Evolutionary conservation across 164 flowering plant species (phyloP).

Genomic region (Cinnamomum micranthum): DNA sequence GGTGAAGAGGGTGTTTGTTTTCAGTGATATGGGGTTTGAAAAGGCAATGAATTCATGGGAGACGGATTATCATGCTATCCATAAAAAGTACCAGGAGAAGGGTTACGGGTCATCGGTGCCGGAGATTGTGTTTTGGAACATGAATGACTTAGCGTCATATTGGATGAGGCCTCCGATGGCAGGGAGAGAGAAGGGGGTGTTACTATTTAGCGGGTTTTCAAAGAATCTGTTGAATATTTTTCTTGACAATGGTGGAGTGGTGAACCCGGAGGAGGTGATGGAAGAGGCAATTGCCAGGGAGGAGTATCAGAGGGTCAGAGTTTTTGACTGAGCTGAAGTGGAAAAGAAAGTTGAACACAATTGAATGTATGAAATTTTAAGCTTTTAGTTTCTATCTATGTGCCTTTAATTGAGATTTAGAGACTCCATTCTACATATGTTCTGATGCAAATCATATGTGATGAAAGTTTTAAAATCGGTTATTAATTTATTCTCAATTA

Average conservation of each 20-base stretch:
- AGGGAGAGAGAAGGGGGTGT: constrained; percentile 25
- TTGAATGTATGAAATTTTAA: no score
- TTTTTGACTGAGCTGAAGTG: constrained; percentile 28
- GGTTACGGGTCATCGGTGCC: constrained; percentile 35
- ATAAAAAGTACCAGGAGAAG: constrained; percentile 28
- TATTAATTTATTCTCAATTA: no score
- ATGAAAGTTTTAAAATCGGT: no score
- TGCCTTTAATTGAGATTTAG: no score
- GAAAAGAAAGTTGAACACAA: not conserved
- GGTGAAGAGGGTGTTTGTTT: constrained; percentile 49
- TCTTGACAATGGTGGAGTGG: constrained; percentile 32
- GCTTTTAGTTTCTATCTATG: no score
- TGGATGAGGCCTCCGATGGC: constrained; percentile 27
- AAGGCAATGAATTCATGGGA: constrained; percentile 37
- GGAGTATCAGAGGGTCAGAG: constrained; percentile 30
- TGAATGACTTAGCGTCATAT: constrained; percentile 27
- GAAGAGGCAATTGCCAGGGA: constrained; percentile 28
- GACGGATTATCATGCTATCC: constrained; percentile 39
- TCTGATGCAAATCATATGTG: no score
- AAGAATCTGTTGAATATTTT: constrained; percentile 47
- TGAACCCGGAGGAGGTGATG: constrained; percentile 40
- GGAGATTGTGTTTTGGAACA: constrained; percentile 54
- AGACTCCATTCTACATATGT: no score
- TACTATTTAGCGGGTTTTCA: no score
- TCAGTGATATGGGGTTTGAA: constrained; percentile 70